Conservation (phyloP, 2,329 filamentous ascomycete species). For the Colletotrichum siamense region DNA sequence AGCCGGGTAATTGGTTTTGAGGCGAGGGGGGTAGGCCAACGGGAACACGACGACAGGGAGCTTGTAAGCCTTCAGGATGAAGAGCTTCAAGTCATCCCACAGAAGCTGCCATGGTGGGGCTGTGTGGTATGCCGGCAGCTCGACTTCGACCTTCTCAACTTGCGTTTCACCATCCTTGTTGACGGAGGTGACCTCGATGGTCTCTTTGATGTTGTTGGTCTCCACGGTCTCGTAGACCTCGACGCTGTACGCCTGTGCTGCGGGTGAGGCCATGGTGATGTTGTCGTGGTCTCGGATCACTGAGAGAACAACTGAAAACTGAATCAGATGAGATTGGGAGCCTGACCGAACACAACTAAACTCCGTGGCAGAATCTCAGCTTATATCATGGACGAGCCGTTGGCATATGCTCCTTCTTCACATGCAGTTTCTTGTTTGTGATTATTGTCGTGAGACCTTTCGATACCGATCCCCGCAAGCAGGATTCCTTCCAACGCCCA, state of each 20-base stretch:
- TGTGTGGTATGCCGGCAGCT: background rate
- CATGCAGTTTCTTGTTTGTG: background rate
- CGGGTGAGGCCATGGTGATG: background rate
- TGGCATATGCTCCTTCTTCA: background rate
- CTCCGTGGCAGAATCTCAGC: background rate
- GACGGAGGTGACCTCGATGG: background rate
- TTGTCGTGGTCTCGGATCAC: background rate
- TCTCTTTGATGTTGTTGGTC: background rate
- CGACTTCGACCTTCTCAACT: background rate
- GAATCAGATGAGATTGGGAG: background rate
- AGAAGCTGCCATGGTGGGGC: background rate
- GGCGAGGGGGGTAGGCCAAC: background rate
- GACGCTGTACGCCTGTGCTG: background rate
- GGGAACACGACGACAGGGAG: background rate
- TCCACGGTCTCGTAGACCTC: background rate
- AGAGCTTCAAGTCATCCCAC: background rate
- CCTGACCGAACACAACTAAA: accelerated
- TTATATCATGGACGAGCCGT: background rate
- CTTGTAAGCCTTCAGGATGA: background rate
- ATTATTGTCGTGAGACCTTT: background rate
- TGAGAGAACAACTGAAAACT: background rate
- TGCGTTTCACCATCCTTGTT: background rate
- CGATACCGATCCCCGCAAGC: background rate
- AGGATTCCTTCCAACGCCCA: background rate
- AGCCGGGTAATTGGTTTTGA: background rate